Evolutionary conservation across 192 early-diverging fungal species (phyloP).

Genomic region (Kickxella alabastrina): DNA sequence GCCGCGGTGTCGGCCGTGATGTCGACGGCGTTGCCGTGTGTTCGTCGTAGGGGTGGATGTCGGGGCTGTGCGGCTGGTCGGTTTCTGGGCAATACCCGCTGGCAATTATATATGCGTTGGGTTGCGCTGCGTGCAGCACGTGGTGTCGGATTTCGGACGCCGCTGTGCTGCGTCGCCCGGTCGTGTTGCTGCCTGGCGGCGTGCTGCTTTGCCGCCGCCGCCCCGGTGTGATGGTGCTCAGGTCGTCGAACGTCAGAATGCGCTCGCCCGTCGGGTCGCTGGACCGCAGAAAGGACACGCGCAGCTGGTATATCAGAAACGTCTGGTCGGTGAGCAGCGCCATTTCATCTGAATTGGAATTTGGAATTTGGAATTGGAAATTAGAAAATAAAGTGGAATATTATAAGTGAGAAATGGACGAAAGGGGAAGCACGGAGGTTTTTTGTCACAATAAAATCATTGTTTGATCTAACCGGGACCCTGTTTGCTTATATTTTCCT

Average conservation of each 20-base stretch:
- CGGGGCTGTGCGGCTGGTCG: slow-evolving; percentile 35
- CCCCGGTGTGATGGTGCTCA: slow-evolving; percentile 1
- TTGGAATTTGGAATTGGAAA: slow-evolving; percentile 2
- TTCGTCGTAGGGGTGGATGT: slow-evolving; percentile 21
- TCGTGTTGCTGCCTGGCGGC: slow-evolving; percentile 7
- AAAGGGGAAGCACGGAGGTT: background rate
- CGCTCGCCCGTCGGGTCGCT: slow-evolving; percentile 70
- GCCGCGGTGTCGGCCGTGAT: slow-evolving; percentile 15
- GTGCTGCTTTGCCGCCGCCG: slow-evolving; percentile 22
- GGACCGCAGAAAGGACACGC: slow-evolving; percentile 68
- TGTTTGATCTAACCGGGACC: no score
- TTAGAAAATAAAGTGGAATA: background rate
- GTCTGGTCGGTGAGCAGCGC: slow-evolving; percentile 66
- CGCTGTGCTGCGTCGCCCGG: slow-evolving; percentile 35
- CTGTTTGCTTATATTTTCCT: background rate
- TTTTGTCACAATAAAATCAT: background rate
- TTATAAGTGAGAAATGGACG: background rate
- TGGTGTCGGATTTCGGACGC: slow-evolving; percentile 46
- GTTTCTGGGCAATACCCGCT: slow-evolving; percentile 46
- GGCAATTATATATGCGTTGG: slow-evolving; percentile 49
- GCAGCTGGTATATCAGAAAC: slow-evolving; percentile 71
- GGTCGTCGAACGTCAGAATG: slow-evolving; percentile 64
- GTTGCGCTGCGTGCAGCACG: slow-evolving; percentile 33
- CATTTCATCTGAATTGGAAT: slow-evolving; percentile 41
- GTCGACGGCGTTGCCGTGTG: no score